Evolutionary conservation across 495 filamentous ascomycete species (phyloP), one percentile per base, ranked within the genome.

Genomic region (Filosporella fistucella): DNA sequence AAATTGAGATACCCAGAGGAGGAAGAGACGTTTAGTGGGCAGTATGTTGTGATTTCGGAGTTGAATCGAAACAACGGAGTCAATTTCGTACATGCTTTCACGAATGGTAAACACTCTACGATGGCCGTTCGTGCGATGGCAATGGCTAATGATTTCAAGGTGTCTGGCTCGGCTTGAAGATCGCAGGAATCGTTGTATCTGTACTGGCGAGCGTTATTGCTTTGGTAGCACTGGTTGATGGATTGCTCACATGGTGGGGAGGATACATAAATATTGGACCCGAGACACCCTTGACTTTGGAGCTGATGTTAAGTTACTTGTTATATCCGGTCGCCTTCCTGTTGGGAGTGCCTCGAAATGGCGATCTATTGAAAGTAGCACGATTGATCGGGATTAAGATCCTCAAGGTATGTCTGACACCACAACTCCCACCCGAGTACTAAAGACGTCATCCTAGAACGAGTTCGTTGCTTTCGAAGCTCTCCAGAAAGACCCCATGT

Each of bases 1-100:
- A 93, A 93, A 64, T 71, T 94, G 44, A 85, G 89, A 21, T 94
- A 81, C 65, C 89, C 89, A 3, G 89, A 94, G 61, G 84, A 83
- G 14, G 85, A 93, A 62, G 85, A 87, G 55, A 85, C 85, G 1
- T 64, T 91, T 18, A 93, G 88, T 2, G 81, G 82, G 10, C 87
- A 88, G 21, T 71, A 76, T 3, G 80, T 90, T 6, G 79, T 88
- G 14, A 74, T 94, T n/a, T 88, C 87, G 0, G 80, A 88, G 24
- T 72, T 86, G 45, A 76, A 81, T 22, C 5, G 35, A 38, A n/a
- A 38, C 18, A 67, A 66, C 28, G 71, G 65, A 6, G 78, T 88
- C 17, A 95, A 94, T 58, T 69, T 78, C 2, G 72, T 95, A n/a
- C 85, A 95, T 56, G 89, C 89, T 8, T 93, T 94, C 58, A 74